phyloP scores from a whole-genome alignment of 2,329 filamentous ascomycete species.

The Sclerotinia spermophila region DNA sequence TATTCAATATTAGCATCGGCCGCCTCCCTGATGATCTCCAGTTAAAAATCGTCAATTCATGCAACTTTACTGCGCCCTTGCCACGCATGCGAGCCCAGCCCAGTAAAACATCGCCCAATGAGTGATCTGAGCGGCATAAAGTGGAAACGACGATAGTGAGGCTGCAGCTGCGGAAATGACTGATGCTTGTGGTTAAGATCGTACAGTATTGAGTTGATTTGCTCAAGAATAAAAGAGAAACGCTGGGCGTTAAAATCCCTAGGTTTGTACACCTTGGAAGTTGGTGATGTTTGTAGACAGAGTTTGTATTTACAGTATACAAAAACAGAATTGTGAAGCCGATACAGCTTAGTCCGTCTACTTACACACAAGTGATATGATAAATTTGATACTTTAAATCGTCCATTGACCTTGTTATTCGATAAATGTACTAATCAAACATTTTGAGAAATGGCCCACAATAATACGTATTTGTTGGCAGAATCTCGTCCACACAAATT shows the following conservation, averaged over 20 bases:
- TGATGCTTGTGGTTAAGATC: constrained; percentile 12
- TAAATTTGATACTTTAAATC: not conserved
- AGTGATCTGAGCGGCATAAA: constrained; percentile 11
- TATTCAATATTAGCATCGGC: constrained; percentile 7
- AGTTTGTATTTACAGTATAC: not conserved
- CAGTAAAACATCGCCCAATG: constrained; percentile 11
- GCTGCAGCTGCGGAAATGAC: constrained; percentile 14
- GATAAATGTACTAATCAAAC: not conserved
- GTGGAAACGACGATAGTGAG: constrained; percentile 11
- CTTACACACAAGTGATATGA: not conserved
- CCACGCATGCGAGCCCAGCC: constrained; percentile 16
- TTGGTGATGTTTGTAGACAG: not conserved
- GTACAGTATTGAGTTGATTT: constrained; percentile 6
- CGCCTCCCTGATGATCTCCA: constrained; percentile 4
- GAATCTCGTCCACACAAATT: not conserved
- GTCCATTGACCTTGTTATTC: not conserved
- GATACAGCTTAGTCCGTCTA: not conserved
- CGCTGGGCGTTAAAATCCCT: not conserved
- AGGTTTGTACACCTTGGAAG: constrained; percentile 4
- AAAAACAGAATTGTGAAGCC: not conserved
- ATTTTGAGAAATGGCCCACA: not conserved
- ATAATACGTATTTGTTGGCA: constrained; percentile 11
- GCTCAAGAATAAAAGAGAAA: not conserved
- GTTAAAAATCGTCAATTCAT: constrained; percentile 14
- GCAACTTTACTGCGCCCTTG: constrained; percentile 8